Evolutionary conservation across 139 green algal species (phyloP).

Genomic region (Microglena sp.): DNA sequence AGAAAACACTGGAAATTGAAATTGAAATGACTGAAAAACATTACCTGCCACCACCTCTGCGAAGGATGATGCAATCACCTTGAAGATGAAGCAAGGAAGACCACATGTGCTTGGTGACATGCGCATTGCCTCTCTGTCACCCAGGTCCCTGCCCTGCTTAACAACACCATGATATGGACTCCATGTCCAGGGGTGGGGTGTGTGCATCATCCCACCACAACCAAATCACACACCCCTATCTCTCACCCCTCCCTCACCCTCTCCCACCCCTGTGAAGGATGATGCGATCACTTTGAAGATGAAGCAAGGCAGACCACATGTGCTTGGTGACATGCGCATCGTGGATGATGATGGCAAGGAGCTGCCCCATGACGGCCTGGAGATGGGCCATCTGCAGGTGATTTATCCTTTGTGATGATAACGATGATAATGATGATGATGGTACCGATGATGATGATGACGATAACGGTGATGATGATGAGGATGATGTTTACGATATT

Average conservation of each 20-base stretch:
- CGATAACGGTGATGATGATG: too few relatives aligned
- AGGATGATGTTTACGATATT: too few relatives aligned
- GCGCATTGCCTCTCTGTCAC: too few relatives aligned
- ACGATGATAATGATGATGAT: too few relatives aligned
- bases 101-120: slow-evolving; percentile 49
- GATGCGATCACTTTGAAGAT: slow-evolving; percentile 21
- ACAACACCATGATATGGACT: too few relatives aligned
- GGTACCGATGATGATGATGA: too few relatives aligned
- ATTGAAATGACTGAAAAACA: too few relatives aligned
- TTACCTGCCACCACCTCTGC: too few relatives aligned
- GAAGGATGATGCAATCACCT: slow-evolving; percentile 15
- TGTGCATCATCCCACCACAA: background rate
- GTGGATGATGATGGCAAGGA: slow-evolving; percentile 43
- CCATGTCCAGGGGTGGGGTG: slow-evolving; percentile 14
- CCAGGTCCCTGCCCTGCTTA: too few relatives aligned
- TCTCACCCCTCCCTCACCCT: background rate
- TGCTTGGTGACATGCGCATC: slow-evolving; percentile 55
- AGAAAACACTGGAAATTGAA: too few relatives aligned
- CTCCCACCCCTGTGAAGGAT: too few relatives aligned
- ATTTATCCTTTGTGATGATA: background rate
- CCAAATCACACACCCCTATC: background rate
- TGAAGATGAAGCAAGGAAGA: slow-evolving; percentile 48
- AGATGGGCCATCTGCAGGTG: slow-evolving; percentile 57
- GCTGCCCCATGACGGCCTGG: slow-evolving; percentile 38
- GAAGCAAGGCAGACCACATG: slow-evolving; percentile 47